A percentile compares a stretch with the other conserved stretches of the same genome.
Evolutionary conservation across 2,329 filamentous ascomycete genomes (phyloP).

Genomic region (Nannizziopsis barbatae): DNA sequence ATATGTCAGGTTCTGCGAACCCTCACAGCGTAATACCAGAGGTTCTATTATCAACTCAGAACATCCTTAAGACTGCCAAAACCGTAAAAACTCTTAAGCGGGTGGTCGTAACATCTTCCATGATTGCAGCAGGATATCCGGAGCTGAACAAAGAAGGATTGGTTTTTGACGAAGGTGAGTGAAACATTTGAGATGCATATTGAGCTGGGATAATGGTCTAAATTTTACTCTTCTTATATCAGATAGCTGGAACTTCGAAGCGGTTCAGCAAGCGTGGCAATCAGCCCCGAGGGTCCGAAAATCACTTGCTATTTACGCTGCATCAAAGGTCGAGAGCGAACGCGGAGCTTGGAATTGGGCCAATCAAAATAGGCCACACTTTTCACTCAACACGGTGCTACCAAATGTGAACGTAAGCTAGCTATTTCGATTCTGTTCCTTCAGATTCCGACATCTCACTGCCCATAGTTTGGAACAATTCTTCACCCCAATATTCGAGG

Average conservation of each 20-base stretch:
- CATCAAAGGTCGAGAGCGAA: slow-evolving; percentile 40
- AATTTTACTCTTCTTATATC: not conserved
- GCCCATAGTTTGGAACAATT: not conserved
- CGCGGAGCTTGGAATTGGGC: slow-evolving; percentile 39
- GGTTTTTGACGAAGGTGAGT: slow-evolving; percentile 24
- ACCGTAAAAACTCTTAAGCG: slow-evolving; percentile 24
- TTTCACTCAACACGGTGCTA: slow-evolving; percentile 34
- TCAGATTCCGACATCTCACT: not conserved
- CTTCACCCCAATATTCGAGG: not conserved
- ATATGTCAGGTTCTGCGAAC: too few species aligned
- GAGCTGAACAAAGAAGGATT: slow-evolving; percentile 23
- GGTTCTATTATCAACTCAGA: not conserved
- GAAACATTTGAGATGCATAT: not conserved
- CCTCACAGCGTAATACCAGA: not conserved
- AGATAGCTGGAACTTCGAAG: slow-evolving; percentile 31
- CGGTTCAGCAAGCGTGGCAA: slow-evolving; percentile 25
- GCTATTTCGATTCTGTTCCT: not conserved
- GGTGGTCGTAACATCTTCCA: slow-evolving; percentile 37
- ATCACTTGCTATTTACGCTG: slow-evolving; percentile 32
- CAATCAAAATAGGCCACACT: slow-evolving; percentile 33
- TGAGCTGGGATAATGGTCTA: too few species aligned
- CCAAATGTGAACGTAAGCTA: slow-evolving; percentile 24
- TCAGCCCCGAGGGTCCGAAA: slow-evolving; percentile 21
- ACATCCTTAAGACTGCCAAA: not conserved
- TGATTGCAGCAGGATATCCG: slow-evolving; percentile 28